Evolutionary conservation across 139 green algal species (phyloP), one percentile per base, ranked within the genome.

Genomic region (Chlorella ohadii): DNA sequence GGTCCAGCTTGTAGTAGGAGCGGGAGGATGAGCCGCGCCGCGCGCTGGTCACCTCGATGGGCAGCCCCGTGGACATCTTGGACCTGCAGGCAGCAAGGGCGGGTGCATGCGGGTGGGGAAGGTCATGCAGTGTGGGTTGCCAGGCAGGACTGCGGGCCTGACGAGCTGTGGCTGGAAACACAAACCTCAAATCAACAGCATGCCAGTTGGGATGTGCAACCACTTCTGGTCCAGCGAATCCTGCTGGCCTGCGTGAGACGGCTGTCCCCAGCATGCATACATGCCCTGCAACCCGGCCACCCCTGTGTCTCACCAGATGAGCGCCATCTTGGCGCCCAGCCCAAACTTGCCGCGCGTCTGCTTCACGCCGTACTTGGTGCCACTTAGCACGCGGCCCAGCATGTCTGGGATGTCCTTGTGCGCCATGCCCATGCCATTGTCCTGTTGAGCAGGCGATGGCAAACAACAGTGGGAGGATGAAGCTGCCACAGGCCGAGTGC

Each of bases 271-370:
- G n/a, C n/a, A n/a, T n/a, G n/a, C n/a, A n/a, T n/a, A n/a, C n/a
- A n/a, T n/a, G n/a, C n/a, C n/a, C n/a, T n/a, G n/a, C n/a, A n/a
- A n/a, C n/a, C n/a, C 9, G 44, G 15, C 15, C 15, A 9, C 51
- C 51, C 11, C 51, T 22, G 51, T 22, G 12, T 2, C 51, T 59
- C 51, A 59, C 97, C 97, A 99, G 82, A 99, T 99, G 19, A 99
- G 92, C 47, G 95, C 96, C 97, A 99, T 99, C 91, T 99, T 99
- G 63, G 96, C 96, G 27, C 97, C 97, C 55, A 99, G 91, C 4
- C 97, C 97, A 92, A 98, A 99, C 89, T 99, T 99, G 71, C 96
- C 96, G 36, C 96, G 91, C 34, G 96, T 98, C 91, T 99, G 96
- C 87, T 95, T 95, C 33, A 99, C 91, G 23, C 95, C 96, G 86